These are phyloP conservation scores for Clavispora fructus DNA, from an alignment of 805 yeast genomes.

Conservation along the genomic window DNA sequence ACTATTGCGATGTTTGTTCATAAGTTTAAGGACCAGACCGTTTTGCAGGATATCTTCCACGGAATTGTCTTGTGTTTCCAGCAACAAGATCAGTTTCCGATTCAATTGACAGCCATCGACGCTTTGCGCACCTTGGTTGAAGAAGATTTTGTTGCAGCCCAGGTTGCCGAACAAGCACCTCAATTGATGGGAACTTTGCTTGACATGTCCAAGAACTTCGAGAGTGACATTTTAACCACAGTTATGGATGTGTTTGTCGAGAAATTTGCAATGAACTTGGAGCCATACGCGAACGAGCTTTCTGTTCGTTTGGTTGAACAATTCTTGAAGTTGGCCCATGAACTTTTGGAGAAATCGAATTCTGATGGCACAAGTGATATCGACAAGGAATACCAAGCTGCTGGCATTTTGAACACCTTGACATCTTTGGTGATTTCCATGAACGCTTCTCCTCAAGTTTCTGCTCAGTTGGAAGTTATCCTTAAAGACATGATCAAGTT, in stretches of 20 bases:
- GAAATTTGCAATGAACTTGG: slow-evolving; percentile 37
- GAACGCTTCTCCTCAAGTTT: slow-evolving; percentile 36
- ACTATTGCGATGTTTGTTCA: slow-evolving; percentile 37
- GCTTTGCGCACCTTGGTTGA: slow-evolving; percentile 44
- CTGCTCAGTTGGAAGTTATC: slow-evolving; percentile 28
- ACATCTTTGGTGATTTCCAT: slow-evolving; percentile 40
- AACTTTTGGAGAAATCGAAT: slow-evolving; percentile 33
- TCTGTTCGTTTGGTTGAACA: slow-evolving; percentile 63
- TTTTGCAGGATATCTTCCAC: slow-evolving; percentile 36
- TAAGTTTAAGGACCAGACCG: slow-evolving; percentile 28
- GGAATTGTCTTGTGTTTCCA: slow-evolving; percentile 38
- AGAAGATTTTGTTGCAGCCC: slow-evolving; percentile 36
- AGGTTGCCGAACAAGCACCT: slow-evolving; percentile 39
- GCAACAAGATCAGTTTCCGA: slow-evolving; percentile 40
- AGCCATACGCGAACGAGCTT: slow-evolving; percentile 50
- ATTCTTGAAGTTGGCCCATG: slow-evolving; percentile 64
- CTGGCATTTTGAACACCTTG: slow-evolving; percentile 38
- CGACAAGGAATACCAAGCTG: slow-evolving; percentile 41
- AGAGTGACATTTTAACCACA: slow-evolving; percentile 38
- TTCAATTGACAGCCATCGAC: slow-evolving; percentile 48
- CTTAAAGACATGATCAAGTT: slow-evolving; percentile 29
- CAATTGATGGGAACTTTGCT: slow-evolving; percentile 40
- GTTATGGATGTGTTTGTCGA: slow-evolving; percentile 44
- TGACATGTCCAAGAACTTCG: slow-evolving; percentile 40
- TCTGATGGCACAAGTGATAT: slow-evolving; percentile 10